A percentile compares a stretch with the other conserved stretches of the same genome.
phyloP scores from a whole-genome alignment of 208 protist species.

The Histomonas meleagridis region DNA sequence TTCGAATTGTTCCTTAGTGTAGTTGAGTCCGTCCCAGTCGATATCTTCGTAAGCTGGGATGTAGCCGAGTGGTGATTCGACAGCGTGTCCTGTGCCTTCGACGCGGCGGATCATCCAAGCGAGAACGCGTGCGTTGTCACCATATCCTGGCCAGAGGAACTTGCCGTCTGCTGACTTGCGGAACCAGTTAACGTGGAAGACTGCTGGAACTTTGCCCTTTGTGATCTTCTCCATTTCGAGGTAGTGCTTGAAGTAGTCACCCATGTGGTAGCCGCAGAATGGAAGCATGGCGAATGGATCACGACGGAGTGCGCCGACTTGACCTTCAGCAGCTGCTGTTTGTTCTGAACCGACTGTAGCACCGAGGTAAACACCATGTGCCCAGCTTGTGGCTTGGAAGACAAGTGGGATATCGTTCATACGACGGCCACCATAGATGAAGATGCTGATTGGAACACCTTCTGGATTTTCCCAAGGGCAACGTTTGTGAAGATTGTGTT shows the following conservation, averaged over 20 bases:
- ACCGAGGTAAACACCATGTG: constrained; percentile 53
- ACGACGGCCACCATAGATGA: constrained; percentile 63
- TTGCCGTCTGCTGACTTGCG: constrained; percentile 42
- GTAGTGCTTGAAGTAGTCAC: constrained; percentile 65
- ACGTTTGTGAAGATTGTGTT: constrained; percentile 38
- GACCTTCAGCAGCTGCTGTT: constrained; percentile 58
- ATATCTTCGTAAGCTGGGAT: background rate
- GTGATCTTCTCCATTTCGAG: constrained; percentile 40
- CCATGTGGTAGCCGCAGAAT: constrained; percentile 69
- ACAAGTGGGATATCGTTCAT: constrained; percentile 53
- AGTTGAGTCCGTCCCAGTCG: background rate
- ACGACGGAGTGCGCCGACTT: constrained; percentile 46
- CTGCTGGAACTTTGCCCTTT: constrained; percentile 49
- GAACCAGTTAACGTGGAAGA: constrained; percentile 69
- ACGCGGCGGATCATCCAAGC: constrained; percentile 42
- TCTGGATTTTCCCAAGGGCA: constrained; percentile 37
- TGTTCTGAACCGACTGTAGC: constrained; percentile 54
- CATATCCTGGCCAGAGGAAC: constrained; percentile 67
- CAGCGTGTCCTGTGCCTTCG: background rate
- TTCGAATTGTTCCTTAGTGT: background rate
- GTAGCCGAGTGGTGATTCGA: background rate
- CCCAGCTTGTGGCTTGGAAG: background rate
- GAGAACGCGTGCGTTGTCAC: constrained; percentile 55
- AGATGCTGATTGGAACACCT: constrained; percentile 62
- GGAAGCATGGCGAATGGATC: constrained; percentile 68